Base-by-base conservation (phyloP, 805 yeast genomes). In the Monosporozyma aerobia region DNA sequence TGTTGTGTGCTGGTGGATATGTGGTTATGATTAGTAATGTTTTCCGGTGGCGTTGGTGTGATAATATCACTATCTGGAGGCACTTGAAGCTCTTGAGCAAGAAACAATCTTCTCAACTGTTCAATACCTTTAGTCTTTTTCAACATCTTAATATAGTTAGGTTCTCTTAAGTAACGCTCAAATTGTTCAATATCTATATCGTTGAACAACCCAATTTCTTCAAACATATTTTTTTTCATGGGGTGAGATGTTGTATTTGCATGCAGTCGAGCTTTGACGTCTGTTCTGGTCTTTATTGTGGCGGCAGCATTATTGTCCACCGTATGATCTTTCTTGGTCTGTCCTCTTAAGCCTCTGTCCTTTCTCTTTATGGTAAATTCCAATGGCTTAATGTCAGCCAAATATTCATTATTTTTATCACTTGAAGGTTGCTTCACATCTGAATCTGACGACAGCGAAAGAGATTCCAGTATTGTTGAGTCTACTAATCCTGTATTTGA, bases 21-120 rank as follows among this genome's bases (percentile, higher is more conserved):
- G 14, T 14, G 35, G 30, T 14, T 14, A 6, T 16, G 45, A 25
- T 23, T 10, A 14, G 13, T 35, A 10, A 30, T 43, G 5, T 25
- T 10, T 13, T 43, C 30, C 45, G 25, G 30, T 25, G 30, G 16
- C 30, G 30, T 43, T 23, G 29, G 30, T 43, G 40, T 32, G 32
- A 45, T 22, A 0, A 16, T 32, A 32, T 45, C 48, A 16, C 16
- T 19, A 49, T 49, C 51, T 27, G 52, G 51, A 4, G 47, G 39
- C 3, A 45, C 48, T 11, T 43, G 40, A 51, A 83, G 64, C 60
- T 84, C 89, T 61, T 85, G 92, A 1, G 88, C 86, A 33, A 84
- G 63, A 51, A 84, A 83, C 53, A 83, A 63, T 55, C 82, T 73
- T 54, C 76, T 72, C 53, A 80, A 70, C 9, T 76, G 72, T 46